Percentiles rank a stretch among this genome's conserved stretches.
phyloP scores from a whole-genome alignment of 768 basidiomycete genomes.

The Tephrocybe sp. region DNA sequence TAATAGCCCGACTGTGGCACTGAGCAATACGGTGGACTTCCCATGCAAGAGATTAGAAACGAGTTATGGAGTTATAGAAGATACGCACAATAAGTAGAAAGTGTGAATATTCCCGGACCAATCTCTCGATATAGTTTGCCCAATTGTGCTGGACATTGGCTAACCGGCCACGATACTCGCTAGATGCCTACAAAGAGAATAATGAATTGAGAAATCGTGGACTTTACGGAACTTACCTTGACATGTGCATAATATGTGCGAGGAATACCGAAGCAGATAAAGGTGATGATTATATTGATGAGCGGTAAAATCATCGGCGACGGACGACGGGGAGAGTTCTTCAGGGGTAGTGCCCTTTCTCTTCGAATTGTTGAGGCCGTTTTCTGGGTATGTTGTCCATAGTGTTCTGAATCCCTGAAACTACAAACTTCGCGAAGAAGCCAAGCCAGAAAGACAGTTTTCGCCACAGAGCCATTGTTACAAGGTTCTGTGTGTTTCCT shows the following conservation, averaged over 20 bases:
- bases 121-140: constrained; percentile 48
- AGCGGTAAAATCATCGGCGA: constrained; percentile 26
- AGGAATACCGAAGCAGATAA: constrained; percentile 53
- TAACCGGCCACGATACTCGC: constrained; percentile 50
- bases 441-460: constrained; percentile 49
- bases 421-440: constrained; percentile 52
- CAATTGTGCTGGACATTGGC: constrained; percentile 48
- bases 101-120: constrained; percentile 55
- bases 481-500: constrained; percentile 24
- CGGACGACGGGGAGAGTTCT: constrained; percentile 15
- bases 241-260: constrained; percentile 50
- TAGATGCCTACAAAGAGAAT: constrained; percentile 28
- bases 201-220: not conserved
- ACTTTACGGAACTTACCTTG: constrained; percentile 23
- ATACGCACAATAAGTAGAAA: constrained; percentile 53
- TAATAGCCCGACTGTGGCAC: constrained; percentile 51
- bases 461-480: constrained; percentile 36
- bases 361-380: constrained; percentile 22
- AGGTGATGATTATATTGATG: constrained; percentile 37
- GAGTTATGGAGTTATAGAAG: not conserved
- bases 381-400: constrained; percentile 42
- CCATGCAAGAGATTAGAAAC: not conserved
- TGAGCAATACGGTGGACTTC: constrained; percentile 54
- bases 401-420: constrained; percentile 44
- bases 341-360: constrained; percentile 17